Evolutionary conservation across 345 rosid species (phyloP), one percentile per base, ranked within the genome.

Genomic region (Pugionium dolabratum): DNA sequence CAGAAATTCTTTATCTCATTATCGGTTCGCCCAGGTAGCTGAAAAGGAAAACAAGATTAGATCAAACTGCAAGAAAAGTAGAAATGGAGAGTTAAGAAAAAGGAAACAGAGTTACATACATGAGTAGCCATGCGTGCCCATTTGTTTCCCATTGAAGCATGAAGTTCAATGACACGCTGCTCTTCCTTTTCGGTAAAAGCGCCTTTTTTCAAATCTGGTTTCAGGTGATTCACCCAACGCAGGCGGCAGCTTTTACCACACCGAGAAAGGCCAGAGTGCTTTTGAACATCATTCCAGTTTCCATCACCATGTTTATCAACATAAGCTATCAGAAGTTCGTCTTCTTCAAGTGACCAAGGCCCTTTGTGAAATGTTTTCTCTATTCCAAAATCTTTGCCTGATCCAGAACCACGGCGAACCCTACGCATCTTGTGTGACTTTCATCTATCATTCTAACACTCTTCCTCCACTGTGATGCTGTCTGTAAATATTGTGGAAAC

Each of bases 1-100:
- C 90, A 85, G 68, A 77, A 87, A 35, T 87, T 85, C 79, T 87
- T 87, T 49, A 87, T 87, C 77, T 87, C 94, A 69, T 87, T 85
- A 61, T 85, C 90, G 2, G 94, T 87, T 41, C 90, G 79, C 7
- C 94, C 90, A 9, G 85, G 90, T 48, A 87, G 33, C 94, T 87
- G 75, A 46, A 59, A 59, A 62, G 10, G 4, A 43, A 27, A 36
- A 39, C 2, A 48, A 32, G 30, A 28, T 40, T 31, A 54, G 10
- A 67, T 4, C 6, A 28, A 48, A 63, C 1, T 2, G 32, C 4
- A 41, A 60, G 9, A 36, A 7, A 6, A 27, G 11, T 52, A 54
- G 30, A 5, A 6, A 39, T 8, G 4, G 10, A 32, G 32, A 62
- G 54, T 36, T n/a, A 6, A 1, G 8, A n/a, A 6, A 3, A 39